Conservation (phyloP, 1,139 yeast species). For the Yamadazyma epiphylla region DNA sequence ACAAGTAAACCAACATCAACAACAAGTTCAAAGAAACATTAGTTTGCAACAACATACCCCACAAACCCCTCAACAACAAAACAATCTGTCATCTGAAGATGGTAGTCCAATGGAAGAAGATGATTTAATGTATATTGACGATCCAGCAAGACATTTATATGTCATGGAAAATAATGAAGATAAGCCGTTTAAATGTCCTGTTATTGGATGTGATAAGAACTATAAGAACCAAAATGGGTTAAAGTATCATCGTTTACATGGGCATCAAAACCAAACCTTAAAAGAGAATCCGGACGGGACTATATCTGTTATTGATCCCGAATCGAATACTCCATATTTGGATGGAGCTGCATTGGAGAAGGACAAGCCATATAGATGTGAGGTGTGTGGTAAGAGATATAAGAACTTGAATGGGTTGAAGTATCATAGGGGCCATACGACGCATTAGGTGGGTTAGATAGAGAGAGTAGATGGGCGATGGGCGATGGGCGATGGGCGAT, state of each 20-base stretch:
- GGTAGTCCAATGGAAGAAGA: constrained; percentile 31
- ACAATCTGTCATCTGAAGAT: constrained; percentile 15
- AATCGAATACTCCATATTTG: constrained; percentile 83
- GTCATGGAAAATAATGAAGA: constrained; percentile 91
- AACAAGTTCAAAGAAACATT: constrained; percentile 3
- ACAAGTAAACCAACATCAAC: constrained; percentile 7
- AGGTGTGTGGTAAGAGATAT: constrained; percentile 95
- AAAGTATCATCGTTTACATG: constrained; percentile 93
- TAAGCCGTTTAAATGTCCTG: constrained; percentile 96
- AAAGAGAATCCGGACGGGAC: constrained; percentile 93
- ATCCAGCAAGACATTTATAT: constrained; percentile 91
- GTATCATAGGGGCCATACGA: constrained; percentile 96
- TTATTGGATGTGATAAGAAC: constrained; percentile 95
- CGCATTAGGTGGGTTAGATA: constrained; percentile 51
- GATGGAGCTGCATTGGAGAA: constrained; percentile 93
- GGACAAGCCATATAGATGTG: constrained; percentile 97
- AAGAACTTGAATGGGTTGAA: constrained; percentile 94
- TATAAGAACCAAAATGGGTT: constrained; percentile 97
- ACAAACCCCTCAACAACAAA: constrained; percentile 13
- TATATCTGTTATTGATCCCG: constrained; percentile 88
- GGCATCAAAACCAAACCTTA: constrained; percentile 92
- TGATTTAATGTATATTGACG: constrained; percentile 66
- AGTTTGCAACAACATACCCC: constrained; percentile 16
- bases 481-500: not conserved
- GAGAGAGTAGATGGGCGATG: not conserved